Base-by-base conservation (phyloP, 164 flowering plant genomes). In the Magnolia sinica region DNA sequence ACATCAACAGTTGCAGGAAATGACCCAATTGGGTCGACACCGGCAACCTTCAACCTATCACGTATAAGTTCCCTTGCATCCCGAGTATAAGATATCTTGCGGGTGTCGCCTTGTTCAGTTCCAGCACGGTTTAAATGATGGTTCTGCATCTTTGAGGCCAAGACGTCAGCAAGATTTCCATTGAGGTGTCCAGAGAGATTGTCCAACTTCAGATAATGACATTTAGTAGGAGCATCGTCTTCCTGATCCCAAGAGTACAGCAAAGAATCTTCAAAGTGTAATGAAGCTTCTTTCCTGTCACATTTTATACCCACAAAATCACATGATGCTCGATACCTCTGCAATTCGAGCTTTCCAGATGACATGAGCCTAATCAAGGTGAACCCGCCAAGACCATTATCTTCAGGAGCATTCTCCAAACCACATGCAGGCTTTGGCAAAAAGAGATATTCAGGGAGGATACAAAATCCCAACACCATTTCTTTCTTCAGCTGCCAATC, bases 281-380 rank as follows among this genome's bases (percentile, higher is more conserved):
- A 64, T n/a, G 50, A 55, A 69, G 6, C 49, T 77, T 70, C 76
- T 27, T 85, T 82, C 10, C 50, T 70, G 64, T 84, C 80, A 2
- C 71, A 73, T 27, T 74, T 80, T 59, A 24, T 9, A 72, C 77
- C 70, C 4, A 37, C 49, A 31, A 65, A 55, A 59, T 86, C 84
- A 87, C 89, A 86, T 2, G 89, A 87, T n/a, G 97, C 89, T 76
- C 18, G 16, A 52, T 89, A 93, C 59, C 81, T 85, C 73, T 90
- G 92, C 19, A 79, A 82, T 82, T 93, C 95, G 73, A 95, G 88
- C 79, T 84, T 92, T 77, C 98, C 98, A 1, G 92, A 88, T 22
- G 93, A 88, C 81, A 84, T 78, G 71, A 93, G 66, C 83, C 91
- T 85, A 50, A 95, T 81, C 59, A 95, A 72, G 20, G 86, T 80